These are phyloP conservation scores for Tulasnella sp. DNA, from an alignment of 768 basidiomycete genomes.

Conservation along the genomic window DNA sequence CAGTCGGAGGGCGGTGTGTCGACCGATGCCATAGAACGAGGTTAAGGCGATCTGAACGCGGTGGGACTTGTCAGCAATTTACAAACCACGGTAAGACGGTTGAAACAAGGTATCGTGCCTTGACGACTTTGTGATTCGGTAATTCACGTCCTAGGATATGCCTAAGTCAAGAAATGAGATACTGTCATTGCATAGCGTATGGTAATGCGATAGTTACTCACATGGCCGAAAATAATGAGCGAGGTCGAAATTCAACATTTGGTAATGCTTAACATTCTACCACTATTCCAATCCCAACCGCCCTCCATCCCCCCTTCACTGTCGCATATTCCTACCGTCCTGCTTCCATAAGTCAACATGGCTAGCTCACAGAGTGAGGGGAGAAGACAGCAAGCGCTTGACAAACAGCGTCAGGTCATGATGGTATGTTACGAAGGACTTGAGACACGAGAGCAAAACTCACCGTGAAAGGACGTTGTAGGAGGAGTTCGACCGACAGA, in stretches of 20 bases:
- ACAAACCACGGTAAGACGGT: not conserved
- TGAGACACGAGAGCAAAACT: no score
- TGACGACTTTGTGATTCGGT: conserved; percentile 11
- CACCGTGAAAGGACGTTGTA: no score
- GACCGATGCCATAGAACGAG: conserved; percentile 79
- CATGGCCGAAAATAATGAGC: no score
- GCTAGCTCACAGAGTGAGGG: conserved; percentile 66
- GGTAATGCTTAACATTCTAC: no score
- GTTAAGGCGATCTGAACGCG: conserved; percentile 72
- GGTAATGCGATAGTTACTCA: no score
- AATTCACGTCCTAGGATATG: conserved; percentile 16
- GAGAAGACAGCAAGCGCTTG: conserved; percentile 73
- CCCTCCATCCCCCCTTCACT: no score
- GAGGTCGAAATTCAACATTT: conserved; percentile 38
- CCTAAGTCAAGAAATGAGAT: not conserved
- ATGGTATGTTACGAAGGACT: conserved; percentile 26
- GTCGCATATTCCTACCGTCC: no score
- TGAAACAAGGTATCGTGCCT: not conserved
- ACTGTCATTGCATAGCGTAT: no score
- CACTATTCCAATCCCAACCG: no score
- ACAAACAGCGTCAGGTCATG: conserved; percentile 56
- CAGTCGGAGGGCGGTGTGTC: conserved; percentile 58
- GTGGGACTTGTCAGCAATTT: not conserved
- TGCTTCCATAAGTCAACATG: no score
- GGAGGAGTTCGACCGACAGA: conserved; percentile 72